Base-by-base conservation (phyloP, 2,329 filamentous ascomycete species). In the Fusarium albidum region DNA sequence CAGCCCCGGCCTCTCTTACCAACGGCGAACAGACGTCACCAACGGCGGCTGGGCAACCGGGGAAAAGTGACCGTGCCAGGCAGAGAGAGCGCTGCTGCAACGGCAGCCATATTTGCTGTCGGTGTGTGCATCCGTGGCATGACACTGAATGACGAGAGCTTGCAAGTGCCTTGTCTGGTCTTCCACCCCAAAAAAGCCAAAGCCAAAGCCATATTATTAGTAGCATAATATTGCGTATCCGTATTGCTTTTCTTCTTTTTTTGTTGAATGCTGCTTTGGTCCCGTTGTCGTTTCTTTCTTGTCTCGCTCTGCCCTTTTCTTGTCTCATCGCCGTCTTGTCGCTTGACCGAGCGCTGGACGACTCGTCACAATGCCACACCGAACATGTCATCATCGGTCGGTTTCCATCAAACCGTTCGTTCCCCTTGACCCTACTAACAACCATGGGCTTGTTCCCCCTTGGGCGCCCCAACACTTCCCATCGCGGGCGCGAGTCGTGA, bases 121-220 rank as follows among this genome's bases (percentile, higher is more conserved):
- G 53, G 52, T 59, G 52, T n/a, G n/a, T n/a, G n/a, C n/a, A n/a
- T n/a, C n/a, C n/a, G n/a, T 63, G 64, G 59, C 62, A 66, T 67
- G 63, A 64, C 59, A 65, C 65, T 59, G 62, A 50, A 66, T 65
- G 64, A 65, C 55, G 51, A 60, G 50, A 55, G 37, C 41, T 53
- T 46, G 46, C 49, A 44, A 54, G 48, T 52, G 50, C 49, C 42
- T 40, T 43, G 37, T 49, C 17, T 35, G 55, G 28, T 41, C 47
- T 34, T 52, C 31, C 17, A 21, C 21, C 21, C 21, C 4, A 21
- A 7, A 21, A 21, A 21, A 21, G 21, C 21, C 21, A 21, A 21
- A 21, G 21, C 21, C 21, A 21, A 21, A 21, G 21, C 21, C 21
- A 3, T 15, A 21, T 33, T 33, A 15, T 13, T 33, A n/a, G n/a